These are phyloP conservation scores for Xylaria sp. DNA, from an alignment of 2,329 filamentous ascomycete species.

Conservation along the genomic window DNA sequence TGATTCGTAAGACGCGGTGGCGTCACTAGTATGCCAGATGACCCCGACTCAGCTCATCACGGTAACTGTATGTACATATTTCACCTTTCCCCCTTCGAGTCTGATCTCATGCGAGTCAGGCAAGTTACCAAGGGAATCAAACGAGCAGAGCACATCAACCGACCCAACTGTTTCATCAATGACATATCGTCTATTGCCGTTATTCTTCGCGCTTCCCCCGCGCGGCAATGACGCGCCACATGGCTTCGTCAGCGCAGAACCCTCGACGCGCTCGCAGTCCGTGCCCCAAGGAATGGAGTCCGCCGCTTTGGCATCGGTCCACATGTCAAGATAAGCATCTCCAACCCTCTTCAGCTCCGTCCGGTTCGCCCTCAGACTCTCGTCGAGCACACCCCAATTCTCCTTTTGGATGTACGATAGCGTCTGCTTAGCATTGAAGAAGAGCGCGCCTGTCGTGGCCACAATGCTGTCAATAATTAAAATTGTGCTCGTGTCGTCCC, in stretches of 20 bases:
- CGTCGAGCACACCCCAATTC: constrained; percentile 41
- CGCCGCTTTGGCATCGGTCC: constrained; percentile 44
- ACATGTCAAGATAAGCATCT: constrained; percentile 47
- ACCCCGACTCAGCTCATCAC: constrained; percentile 5
- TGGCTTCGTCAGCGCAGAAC: constrained; percentile 40
- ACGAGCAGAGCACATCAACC: constrained; percentile 45
- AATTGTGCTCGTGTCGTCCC: constrained; percentile 35
- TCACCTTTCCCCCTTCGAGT: constrained; percentile 43
- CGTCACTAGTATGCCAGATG: background rate
- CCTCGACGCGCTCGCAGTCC: constrained; percentile 45
- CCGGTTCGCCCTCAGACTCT: constrained; percentile 34
- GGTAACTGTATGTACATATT: constrained; percentile 47
- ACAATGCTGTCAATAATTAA: constrained; percentile 44
- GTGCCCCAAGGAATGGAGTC: constrained; percentile 45
- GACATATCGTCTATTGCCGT: constrained; percentile 44
- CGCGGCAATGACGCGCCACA: constrained; percentile 40
- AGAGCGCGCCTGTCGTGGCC: constrained; percentile 45
- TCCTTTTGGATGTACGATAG: constrained; percentile 42
- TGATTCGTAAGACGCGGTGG: background rate
- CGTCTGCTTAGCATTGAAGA: constrained; percentile 45
- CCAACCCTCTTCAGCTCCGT: constrained; percentile 43
- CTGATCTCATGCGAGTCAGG: constrained; percentile 45
- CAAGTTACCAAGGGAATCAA: constrained; percentile 42
- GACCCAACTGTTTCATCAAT: constrained; percentile 45
- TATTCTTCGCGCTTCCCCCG: constrained; percentile 40